Evolutionary conservation across 169 alveolate species (phyloP).

Genomic region (Plasmodium gonderi): DNA sequence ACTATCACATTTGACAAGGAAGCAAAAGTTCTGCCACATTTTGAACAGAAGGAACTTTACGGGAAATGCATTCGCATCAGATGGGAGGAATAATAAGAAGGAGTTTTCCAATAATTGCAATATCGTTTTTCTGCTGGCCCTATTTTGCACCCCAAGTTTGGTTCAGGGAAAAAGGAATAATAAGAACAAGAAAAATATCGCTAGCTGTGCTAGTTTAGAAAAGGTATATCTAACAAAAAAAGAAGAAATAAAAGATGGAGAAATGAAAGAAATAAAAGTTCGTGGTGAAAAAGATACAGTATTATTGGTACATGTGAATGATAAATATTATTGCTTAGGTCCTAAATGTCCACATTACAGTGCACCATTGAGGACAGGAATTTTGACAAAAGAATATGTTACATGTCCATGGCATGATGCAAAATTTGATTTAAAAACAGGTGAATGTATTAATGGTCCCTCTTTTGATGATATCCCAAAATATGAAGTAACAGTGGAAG

Average conservation of each 20-base stretch:
- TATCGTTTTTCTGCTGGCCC: conserved; percentile 1
- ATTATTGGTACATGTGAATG: conserved; percentile 76
- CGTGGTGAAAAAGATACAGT: conserved; percentile 77
- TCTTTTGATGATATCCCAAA: conserved; percentile 82
- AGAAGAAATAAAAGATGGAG: conserved; percentile 81
- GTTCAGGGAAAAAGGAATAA: neutral
- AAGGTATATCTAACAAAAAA: conserved; percentile 68
- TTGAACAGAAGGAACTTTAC: neutral
- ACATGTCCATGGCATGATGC: conserved; percentile 88
- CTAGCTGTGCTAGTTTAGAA: conserved; percentile 27
- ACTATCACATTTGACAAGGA: neutral
- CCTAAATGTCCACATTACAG: conserved; percentile 85
- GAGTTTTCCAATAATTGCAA: conserved; percentile 1
- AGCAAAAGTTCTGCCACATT: neutral
- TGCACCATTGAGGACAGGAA: conserved; percentile 81
- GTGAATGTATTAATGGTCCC: conserved; percentile 85
- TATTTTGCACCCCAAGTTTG: conserved; percentile 2
- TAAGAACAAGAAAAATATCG: neutral
- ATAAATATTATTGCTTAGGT: conserved; percentile 81
- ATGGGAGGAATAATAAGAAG: neutral
- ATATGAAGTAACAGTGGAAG: conserved; percentile 80
- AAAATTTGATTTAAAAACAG: conserved; percentile 81
- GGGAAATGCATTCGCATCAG: neutral
- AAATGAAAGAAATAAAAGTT: conserved; percentile 79
- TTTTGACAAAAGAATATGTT: conserved; percentile 79